Evolutionary conservation across 495 filamentous ascomycete genomes (phyloP).

Genomic region (Talaromyces ruber): DNA sequence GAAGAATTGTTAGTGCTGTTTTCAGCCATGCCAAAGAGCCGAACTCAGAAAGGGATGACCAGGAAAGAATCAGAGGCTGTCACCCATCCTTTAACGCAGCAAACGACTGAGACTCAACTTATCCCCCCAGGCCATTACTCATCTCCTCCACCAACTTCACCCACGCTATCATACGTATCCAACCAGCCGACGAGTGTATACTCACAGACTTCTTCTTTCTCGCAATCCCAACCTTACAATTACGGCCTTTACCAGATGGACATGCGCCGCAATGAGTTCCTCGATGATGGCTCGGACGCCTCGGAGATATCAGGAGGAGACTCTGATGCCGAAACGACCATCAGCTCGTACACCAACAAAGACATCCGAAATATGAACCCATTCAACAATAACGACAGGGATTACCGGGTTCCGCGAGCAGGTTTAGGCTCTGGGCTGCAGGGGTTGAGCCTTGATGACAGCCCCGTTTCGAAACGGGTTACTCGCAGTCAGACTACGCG

Average conservation of each 20-base stretch:
- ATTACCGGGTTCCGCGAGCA: slow-evolving; percentile 24
- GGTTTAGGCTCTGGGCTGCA: slow-evolving; percentile 31
- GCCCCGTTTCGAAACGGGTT: slow-evolving; percentile 22
- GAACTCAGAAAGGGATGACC: slow-evolving; percentile 2
- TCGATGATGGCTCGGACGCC: slow-evolving; percentile 17
- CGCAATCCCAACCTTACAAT: slow-evolving; percentile 15
- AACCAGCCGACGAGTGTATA: neutral
- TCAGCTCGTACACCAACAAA: slow-evolving; percentile 29
- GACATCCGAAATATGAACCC: slow-evolving; percentile 34
- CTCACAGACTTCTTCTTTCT: slow-evolving; percentile 6
- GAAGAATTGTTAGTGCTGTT: slow-evolving; percentile 12
- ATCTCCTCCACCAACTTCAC: slow-evolving; percentile 12
- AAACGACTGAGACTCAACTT: neutral
- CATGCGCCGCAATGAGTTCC: slow-evolving; percentile 14
- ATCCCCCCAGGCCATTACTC: slow-evolving; percentile 13
- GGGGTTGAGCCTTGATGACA: slow-evolving; percentile 34
- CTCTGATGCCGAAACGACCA: slow-evolving; percentile 33
- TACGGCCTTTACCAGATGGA: slow-evolving; percentile 1
- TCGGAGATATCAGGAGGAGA: slow-evolving; percentile 22
- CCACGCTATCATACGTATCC: slow-evolving; percentile 19
- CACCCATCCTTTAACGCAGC: slow-evolving; percentile 7
- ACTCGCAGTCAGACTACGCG: slow-evolving; percentile 34
- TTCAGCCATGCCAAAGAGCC: slow-evolving; percentile 14
- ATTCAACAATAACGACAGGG: slow-evolving; percentile 13
- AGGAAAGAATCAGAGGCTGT: neutral